Evolutionary conservation across 1,284 basidiomycete species (phyloP).

Genomic region (Crepidotus sp.): DNA sequence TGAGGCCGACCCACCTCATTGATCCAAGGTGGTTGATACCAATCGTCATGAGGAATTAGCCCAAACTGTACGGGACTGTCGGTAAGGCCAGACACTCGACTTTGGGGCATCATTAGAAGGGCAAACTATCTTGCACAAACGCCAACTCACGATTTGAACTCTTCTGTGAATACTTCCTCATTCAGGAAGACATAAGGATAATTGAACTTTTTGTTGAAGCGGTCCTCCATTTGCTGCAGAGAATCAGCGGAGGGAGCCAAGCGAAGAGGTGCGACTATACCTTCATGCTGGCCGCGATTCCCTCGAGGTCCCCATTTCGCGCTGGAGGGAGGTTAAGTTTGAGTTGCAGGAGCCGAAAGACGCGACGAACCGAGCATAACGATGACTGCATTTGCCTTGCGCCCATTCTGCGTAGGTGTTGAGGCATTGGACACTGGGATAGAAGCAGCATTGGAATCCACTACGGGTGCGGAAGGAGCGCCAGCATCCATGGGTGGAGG

Average conservation of each 20-base stretch:
- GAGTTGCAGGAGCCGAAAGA: too few species aligned
- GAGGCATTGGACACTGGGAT: conserved; percentile 21
- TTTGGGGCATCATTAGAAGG: conserved; percentile 22
- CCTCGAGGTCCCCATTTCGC: conserved; percentile 47
- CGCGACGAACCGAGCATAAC: conserved; percentile 54
- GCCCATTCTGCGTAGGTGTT: conserved; percentile 29
- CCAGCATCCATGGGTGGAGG: neutral
- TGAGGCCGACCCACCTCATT: conserved; percentile 27
- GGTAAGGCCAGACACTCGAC: conserved; percentile 60
- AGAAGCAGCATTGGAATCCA: too few species aligned
- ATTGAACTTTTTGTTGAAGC: conserved; percentile 77
- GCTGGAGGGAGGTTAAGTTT: conserved; percentile 29
- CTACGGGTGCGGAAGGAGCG: too few species aligned
- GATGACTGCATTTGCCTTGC: conserved; percentile 78
- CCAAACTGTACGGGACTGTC: conserved; percentile 70
- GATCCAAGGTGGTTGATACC: conserved; percentile 82
- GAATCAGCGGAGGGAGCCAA: too few species aligned
- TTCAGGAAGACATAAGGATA: conserved; percentile 88
- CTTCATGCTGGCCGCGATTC: conserved; percentile 67
- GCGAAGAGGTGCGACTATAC: too few species aligned
- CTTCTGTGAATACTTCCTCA: conserved; percentile 68
- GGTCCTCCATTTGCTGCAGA: conserved; percentile 73
- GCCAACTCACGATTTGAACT: conserved; percentile 58
- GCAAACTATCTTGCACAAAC: neutral
- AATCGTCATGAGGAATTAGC: conserved; percentile 71